Base-by-base conservation (phyloP, 1,139 yeast species). In the Yamadazyma kanchanaburiensis region DNA sequence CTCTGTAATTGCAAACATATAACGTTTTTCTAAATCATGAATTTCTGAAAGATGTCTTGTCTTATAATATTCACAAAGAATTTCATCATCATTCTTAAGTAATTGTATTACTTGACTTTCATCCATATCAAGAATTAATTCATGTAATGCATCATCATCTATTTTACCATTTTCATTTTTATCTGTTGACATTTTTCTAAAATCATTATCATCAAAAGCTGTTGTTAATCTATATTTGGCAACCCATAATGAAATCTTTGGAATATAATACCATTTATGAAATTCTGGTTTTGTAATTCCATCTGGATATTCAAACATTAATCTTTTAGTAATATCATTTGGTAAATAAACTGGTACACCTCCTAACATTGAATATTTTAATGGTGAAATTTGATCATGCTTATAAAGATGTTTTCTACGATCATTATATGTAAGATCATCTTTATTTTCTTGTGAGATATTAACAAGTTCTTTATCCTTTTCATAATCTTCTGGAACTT, bases 321-420 rank as follows among this genome's bases (percentile, higher is more conserved):
- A 45, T 24, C 59, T 39, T 8, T 35, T 38, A 6, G 53, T 37
- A 15, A 55, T 46, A 28, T 53, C 46, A 35, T 44, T 38, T n/a
- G 60, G 61, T 9, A 56, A 32, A 28, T 42, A 53, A 5, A 47
- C 42, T 5, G 63, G 61, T 3, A 55, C 59, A 2, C 62, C 62
- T 16, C 52, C 49, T 26, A 57, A 31, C 47, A 45, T 45, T 5
- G 58, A 42, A 32, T 51, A 55, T 28, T 51, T 52, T 30, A 61
- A 51, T 12, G 68, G 68, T 23, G 52, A 52, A 21, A 62, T 42
- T 41, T 63, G 67, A 20, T 59, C 57, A 29, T 56, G 57, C 5
- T 60, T 55, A 38, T 60, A 59, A 34, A 60, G 62, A 41, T 63
- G 64, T 31, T 51, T 49, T 33, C 51, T 50, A 23, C 65, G 50